A percentile compares a stretch with the other conserved stretches of the same genome.
Conservation (phyloP, 2,329 filamentous ascomycete species). For the Pyrenochaeta sp. region DNA sequence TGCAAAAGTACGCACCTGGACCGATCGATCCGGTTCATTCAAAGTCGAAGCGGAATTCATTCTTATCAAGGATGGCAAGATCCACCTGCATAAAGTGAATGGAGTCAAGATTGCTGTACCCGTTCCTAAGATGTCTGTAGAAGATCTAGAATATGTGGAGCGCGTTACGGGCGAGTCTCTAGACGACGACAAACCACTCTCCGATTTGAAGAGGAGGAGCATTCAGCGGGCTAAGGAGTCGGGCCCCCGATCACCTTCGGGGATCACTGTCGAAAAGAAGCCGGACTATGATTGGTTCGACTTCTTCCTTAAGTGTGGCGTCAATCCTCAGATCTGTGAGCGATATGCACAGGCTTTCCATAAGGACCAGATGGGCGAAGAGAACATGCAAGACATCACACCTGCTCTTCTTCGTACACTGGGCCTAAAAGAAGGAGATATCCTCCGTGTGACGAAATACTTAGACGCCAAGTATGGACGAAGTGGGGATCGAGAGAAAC, state of each 20-base stretch:
- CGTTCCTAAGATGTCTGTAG: conserved; percentile 91
- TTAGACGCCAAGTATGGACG: conserved; percentile 83
- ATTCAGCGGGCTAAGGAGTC: conserved; percentile 60
- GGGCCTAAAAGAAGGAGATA: conserved; percentile 95
- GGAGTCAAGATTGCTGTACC: conserved; percentile 98
- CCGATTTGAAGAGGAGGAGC: conserved; percentile 73
- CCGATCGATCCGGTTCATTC: conserved; percentile 92
- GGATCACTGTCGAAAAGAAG: conserved; percentile 72
- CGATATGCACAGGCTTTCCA: conserved; percentile 89
- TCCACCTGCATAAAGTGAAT: conserved; percentile 97
- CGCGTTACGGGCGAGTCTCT: conserved; percentile 84
- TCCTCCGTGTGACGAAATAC: conserved; percentile 91
- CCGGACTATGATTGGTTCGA: conserved; percentile 98
- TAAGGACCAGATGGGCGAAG: conserved; percentile 95
- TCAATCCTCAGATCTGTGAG: conserved; percentile 91
- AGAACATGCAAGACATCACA: conserved; percentile 88
- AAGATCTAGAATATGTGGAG: conserved; percentile 96
- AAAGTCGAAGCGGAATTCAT: conserved; percentile 98
- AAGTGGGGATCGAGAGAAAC: conserved; percentile 61
- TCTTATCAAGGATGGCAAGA: conserved; percentile 92
- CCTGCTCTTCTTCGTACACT: conserved; percentile 82
- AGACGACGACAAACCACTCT: conserved; percentile 90
- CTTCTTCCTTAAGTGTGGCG: conserved; percentile 93
- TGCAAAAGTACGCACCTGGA: conserved; percentile 88
- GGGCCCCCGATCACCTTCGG: conserved; percentile 56